Evolutionary conservation across 1,284 basidiomycete genomes (phyloP).

Genomic region (Heterobasidion parviporum): DNA sequence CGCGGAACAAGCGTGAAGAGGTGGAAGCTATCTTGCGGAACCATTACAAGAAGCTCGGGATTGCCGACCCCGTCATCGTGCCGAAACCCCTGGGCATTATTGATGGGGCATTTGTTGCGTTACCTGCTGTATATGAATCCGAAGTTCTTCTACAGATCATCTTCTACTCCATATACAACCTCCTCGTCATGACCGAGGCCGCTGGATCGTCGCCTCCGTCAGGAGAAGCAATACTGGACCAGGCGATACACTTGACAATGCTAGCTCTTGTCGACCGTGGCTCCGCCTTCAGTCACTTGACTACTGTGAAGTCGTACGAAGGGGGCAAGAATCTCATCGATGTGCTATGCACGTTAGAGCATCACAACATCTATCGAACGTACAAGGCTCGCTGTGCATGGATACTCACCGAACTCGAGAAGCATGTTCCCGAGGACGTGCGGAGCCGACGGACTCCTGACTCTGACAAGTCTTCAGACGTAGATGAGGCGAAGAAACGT

Average conservation of each 20-base stretch:
- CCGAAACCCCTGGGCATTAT: slow-evolving; percentile 63
- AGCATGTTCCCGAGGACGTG: slow-evolving; percentile 49
- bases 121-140: slow-evolving; percentile 57
- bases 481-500: slow-evolving; percentile 63
- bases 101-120: slow-evolving; percentile 56
- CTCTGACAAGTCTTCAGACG: slow-evolving; percentile 33
- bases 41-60: slow-evolving; percentile 56
- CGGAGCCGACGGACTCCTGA: slow-evolving; percentile 37
- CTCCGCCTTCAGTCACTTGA: slow-evolving; percentile 50
- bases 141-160: slow-evolving; percentile 68
- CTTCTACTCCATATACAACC: slow-evolving; percentile 70
- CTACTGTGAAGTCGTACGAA: slow-evolving; percentile 46
- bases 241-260: slow-evolving; percentile 81
- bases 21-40: slow-evolving; percentile 78
- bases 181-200: slow-evolving; percentile 52
- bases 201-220: slow-evolving; percentile 56
- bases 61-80: slow-evolving; percentile 63
- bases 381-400: slow-evolving; percentile 68
- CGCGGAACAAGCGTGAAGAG: slow-evolving; percentile 90
- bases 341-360: slow-evolving; percentile 69
- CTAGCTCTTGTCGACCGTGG: slow-evolving; percentile 69
- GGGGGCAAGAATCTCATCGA: slow-evolving; percentile 60
- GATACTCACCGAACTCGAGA: slow-evolving; percentile 59
- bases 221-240: slow-evolving; percentile 85
- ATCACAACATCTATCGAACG: slow-evolving; percentile 62